Percentiles rank a stretch among this genome's conserved stretches.
These are phyloP conservation scores for Cnidoscolus chayamansa DNA, from an alignment of 441 rosid genomes.

Conservation along the genomic window DNA sequence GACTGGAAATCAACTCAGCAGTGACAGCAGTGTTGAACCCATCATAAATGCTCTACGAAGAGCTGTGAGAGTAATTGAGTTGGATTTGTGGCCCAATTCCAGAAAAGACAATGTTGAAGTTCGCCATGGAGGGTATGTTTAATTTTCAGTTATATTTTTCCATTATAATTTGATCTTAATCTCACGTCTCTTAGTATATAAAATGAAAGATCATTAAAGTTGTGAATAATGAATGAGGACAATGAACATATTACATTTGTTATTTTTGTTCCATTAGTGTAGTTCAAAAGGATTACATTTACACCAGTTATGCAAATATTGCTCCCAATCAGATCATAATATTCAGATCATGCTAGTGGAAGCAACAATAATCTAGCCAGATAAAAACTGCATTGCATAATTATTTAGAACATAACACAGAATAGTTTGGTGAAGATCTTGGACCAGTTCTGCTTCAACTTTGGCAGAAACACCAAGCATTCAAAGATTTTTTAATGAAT, in stretches of 20 bases:
- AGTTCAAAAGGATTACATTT: too few species aligned
- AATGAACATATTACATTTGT: too few species aligned
- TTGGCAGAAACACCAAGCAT: neutral
- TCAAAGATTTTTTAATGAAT: constrained; percentile 3
- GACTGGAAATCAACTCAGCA: constrained; percentile 78
- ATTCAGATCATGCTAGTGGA: too few species aligned
- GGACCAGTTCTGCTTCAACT: neutral
- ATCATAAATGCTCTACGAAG: constrained; percentile 48
- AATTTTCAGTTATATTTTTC: constrained; percentile 12
- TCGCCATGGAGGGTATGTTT: constrained; percentile 66
- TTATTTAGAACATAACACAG: too few species aligned
- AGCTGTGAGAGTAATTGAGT: constrained; percentile 76
- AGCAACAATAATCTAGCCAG: too few species aligned
- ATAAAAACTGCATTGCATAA: too few species aligned
- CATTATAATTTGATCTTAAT: neutral
- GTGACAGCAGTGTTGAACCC: constrained; percentile 55
- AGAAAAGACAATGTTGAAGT: constrained; percentile 47
- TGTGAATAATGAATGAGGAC: too few species aligned
- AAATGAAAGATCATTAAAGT: too few species aligned
- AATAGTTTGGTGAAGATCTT: too few species aligned
- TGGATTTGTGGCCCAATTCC: constrained; percentile 76
- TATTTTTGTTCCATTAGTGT: too few species aligned
- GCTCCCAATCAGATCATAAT: too few species aligned
- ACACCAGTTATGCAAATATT: too few species aligned
- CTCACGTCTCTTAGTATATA: neutral